Percentiles rank a stretch among this genome's conserved stretches.
These are phyloP conservation scores for Solanum peruvianum DNA, from an alignment of 257 asterid species.

Conservation along the genomic window DNA sequence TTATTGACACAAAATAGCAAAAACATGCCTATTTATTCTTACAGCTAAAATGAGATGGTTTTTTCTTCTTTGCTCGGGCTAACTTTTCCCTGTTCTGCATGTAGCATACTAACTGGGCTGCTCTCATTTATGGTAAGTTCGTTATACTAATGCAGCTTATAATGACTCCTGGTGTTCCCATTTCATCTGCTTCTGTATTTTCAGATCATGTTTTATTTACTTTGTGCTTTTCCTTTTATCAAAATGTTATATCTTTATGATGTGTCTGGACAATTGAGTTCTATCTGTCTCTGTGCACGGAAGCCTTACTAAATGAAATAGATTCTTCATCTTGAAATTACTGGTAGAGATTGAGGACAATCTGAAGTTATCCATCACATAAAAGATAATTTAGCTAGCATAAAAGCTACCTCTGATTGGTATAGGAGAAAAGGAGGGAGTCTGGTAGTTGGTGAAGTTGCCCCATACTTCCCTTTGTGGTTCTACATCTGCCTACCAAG, in stretches of 20 bases:
- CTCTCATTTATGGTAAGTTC: constrained; percentile 95
- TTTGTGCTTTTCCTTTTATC: neutral
- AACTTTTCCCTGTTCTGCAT: constrained; percentile 16
- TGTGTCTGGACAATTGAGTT: neutral
- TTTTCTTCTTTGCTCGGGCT: constrained; percentile 10
- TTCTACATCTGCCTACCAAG: neutral
- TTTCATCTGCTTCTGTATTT: neutral
- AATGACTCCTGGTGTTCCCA: neutral
- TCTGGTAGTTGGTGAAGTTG: neutral
- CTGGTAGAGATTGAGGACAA: neutral
- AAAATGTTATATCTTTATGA: neutral
- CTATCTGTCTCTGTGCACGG: neutral
- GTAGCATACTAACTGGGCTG: constrained; percentile 95
- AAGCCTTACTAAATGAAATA: neutral
- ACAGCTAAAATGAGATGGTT: neutral
- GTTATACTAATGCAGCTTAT: neutral
- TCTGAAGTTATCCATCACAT: neutral
- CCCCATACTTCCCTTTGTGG: neutral
- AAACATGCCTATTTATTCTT: neutral
- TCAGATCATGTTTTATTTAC: neutral
- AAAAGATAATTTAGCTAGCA: neutral
- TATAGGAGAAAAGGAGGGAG: neutral
- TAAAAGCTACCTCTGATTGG: neutral
- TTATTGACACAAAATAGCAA: neutral
- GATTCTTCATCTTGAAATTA: neutral